A percentile compares a stretch with the other conserved stretches of the same genome.
Conservation (phyloP, 202 grass and related monocot species). For the Miscanthus sacchariflorus region DNA sequence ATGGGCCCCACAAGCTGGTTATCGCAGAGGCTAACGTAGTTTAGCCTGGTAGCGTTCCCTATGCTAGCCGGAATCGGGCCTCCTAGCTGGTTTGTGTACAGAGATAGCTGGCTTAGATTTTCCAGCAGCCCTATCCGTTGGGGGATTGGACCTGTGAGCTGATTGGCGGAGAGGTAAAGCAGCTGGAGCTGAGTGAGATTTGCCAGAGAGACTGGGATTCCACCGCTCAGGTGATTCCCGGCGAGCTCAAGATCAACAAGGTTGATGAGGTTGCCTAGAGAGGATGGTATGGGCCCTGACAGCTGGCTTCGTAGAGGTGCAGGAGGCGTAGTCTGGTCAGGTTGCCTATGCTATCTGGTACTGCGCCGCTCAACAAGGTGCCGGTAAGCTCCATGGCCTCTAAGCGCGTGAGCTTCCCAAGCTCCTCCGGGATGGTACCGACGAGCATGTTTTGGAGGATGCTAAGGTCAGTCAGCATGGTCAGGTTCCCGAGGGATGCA, state of each 20-base stretch:
- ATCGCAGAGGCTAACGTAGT: background rate
- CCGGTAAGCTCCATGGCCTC: background rate
- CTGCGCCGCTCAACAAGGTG: background rate
- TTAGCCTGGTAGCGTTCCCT: background rate
- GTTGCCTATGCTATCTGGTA: background rate
- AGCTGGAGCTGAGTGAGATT: background rate
- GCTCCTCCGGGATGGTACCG: slow-evolving; percentile 53
- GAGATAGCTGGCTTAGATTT: background rate
- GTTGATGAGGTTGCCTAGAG: slow-evolving; percentile 1
- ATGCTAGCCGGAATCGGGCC: slow-evolving; percentile 1
- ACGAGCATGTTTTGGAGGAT: slow-evolving; percentile 41
- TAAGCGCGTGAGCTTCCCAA: slow-evolving; percentile 18
- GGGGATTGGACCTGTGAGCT: background rate
- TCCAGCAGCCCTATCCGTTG: background rate
- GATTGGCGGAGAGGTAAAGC: background rate
- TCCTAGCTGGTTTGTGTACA: background rate
- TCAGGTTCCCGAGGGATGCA: slow-evolving; percentile 52
- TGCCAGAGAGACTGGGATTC: background rate
- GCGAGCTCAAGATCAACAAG: slow-evolving; percentile 10
- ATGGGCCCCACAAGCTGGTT: background rate
- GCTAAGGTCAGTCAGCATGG: slow-evolving; percentile 45
- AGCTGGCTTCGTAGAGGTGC: background rate
- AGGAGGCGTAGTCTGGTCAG: background rate
- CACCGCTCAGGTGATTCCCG: too few species aligned
- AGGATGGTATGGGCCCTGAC: background rate